A percentile compares a stretch with the other conserved stretches of the same genome.
These are phyloP conservation scores for Malassezia nana DNA, from an alignment of 1,284 basidiomycete genomes.

Conservation along the genomic window DNA sequence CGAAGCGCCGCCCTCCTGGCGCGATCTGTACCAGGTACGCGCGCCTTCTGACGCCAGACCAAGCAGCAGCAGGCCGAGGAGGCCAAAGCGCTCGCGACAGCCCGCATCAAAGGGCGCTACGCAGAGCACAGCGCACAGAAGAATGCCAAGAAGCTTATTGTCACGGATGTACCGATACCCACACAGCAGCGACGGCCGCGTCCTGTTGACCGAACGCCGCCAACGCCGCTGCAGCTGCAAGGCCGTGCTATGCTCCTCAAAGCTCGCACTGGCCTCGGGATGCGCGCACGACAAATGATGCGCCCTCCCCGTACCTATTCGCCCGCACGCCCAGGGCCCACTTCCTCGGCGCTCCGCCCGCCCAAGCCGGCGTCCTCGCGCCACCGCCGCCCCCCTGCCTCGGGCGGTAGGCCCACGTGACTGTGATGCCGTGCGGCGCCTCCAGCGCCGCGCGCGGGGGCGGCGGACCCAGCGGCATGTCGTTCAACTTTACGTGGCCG, in stretches of 20 bases:
- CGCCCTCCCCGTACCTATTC: not conserved
- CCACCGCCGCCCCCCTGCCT: not conserved
- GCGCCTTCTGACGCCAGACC: not conserved
- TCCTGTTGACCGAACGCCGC: not conserved
- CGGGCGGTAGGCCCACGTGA: constrained; percentile 1
- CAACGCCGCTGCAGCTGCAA: not conserved
- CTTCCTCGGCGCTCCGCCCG: not conserved
- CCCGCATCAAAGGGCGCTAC: constrained; percentile 34
- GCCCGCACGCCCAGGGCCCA: not conserved
- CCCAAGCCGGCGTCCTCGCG: not conserved
- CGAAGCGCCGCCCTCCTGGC: constrained; percentile 25
- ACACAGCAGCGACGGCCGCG: not conserved
- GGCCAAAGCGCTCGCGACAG: constrained; percentile 25
- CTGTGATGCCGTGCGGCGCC: not conserved
- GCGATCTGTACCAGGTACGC: constrained; percentile 22
- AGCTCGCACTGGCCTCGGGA: constrained; percentile 10
- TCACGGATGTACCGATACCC: constrained; percentile 19
- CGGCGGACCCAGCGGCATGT: constrained; percentile 56
- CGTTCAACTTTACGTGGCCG: constrained; percentile 95
- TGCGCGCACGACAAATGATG: constrained; percentile 15
- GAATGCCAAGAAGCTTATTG: constrained; percentile 30
- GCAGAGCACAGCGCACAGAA: constrained; percentile 33
- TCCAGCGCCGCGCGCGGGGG: not conserved
- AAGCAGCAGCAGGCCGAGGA: constrained; percentile 28
- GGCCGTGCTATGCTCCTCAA: constrained; percentile 14